Evolutionary conservation across 495 filamentous ascomycete species (phyloP).

Genomic region (Diplogelasinospora grovesii): DNA sequence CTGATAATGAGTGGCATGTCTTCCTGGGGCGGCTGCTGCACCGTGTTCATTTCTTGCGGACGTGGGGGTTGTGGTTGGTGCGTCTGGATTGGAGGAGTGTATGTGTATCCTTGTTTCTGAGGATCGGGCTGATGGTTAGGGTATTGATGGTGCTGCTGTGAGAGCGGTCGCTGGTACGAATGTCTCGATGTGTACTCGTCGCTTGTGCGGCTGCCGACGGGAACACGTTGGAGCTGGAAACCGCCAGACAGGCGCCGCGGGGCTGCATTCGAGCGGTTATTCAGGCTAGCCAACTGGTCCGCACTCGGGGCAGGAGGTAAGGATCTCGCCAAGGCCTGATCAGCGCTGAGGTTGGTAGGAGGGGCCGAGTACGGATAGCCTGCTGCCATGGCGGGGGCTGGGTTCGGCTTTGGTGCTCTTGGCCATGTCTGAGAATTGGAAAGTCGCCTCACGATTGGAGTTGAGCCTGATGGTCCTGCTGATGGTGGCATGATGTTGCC

Average conservation of each 20-base stretch:
- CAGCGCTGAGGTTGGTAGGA: conserved; percentile 19
- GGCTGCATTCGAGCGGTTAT: conserved; percentile 10
- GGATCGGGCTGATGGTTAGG: conserved; percentile 11
- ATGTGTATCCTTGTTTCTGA: background rate
- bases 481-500: conserved; percentile 8
- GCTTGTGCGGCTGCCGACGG: conserved; percentile 17
- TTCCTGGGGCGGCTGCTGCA: conserved; percentile 13
- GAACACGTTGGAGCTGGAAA: conserved; percentile 26
- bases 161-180: conserved; percentile 17
- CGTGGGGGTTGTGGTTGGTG: conserved; percentile 20
- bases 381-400: conserved; percentile 7
- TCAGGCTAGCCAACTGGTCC: conserved; percentile 23
- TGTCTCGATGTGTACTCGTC: conserved; percentile 8
- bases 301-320: conserved; percentile 25
- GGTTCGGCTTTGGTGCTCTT: conserved; percentile 18
- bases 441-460: conserved; percentile 24
- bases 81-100: conserved; percentile 10
- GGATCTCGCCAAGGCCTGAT: conserved; percentile 22
- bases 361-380: conserved; percentile 41
- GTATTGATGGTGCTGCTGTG: conserved; percentile 21
- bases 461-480: conserved; percentile 2
- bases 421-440: conserved; percentile 42
- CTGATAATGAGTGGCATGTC: conserved; percentile 44
- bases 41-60: conserved; percentile 14
- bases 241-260: conserved; percentile 26